A percentile compares a stretch with the other conserved stretches of the same genome.
These are phyloP conservation scores for Komagataella pastoris DNA, from an alignment of 805 yeast species.

Conservation along the genomic window DNA sequence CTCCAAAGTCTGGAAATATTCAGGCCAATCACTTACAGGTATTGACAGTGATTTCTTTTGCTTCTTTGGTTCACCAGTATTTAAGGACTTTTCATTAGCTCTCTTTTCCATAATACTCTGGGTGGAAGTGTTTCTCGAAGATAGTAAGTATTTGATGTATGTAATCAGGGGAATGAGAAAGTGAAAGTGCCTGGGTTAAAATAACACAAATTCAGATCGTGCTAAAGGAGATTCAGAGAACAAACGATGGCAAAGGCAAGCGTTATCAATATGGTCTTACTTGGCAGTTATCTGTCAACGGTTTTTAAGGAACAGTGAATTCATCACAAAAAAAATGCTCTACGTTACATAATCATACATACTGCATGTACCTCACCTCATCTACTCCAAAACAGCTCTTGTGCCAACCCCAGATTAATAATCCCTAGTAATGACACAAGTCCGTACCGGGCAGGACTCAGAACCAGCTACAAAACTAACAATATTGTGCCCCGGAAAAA, in stretches of 20 bases:
- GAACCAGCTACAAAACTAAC: not conserved
- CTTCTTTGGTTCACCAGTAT: not conserved
- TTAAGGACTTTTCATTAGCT: not conserved
- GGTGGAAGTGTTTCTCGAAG: not conserved
- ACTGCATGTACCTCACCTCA: not conserved
- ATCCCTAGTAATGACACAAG: too few relatives aligned
- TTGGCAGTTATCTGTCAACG: too few relatives aligned
- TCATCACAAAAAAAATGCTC: not conserved
- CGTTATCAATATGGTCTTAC: too few relatives aligned
- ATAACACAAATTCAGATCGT: not conserved
- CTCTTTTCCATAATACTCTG: not conserved
- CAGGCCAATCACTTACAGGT: slow-evolving; percentile 13
- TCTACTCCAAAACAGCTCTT: not conserved
- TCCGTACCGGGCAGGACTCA: not conserved
- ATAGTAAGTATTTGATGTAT: not conserved
- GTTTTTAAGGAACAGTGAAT: too few relatives aligned
- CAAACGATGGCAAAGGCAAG: too few relatives aligned
- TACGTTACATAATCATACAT: not conserved
- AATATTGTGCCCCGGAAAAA: not conserved
- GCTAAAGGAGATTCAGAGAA: too few relatives aligned
- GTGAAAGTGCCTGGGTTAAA: too few relatives aligned
- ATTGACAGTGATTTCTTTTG: not conserved
- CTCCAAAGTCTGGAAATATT: slow-evolving; percentile 24
- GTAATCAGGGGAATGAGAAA: not conserved
- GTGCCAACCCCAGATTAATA: not conserved